Evolutionary conservation across 306 rosid genomes (phyloP).

Genomic region (Prunus fruticosa): DNA sequence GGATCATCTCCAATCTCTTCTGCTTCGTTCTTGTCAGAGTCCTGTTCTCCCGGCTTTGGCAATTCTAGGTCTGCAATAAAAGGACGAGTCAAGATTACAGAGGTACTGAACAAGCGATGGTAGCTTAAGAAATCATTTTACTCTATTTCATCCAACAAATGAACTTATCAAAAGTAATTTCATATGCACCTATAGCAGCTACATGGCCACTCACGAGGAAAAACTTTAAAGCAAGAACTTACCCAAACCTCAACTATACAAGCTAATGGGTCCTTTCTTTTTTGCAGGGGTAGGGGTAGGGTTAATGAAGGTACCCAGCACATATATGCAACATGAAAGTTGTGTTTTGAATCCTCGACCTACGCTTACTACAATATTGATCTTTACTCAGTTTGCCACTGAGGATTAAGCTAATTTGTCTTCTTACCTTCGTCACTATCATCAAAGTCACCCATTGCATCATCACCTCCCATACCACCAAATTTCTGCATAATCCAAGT

Average conservation of each 20-base stretch:
- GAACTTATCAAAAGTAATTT: background rate
- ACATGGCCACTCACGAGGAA: background rate
- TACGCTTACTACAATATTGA: background rate
- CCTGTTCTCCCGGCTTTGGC: slow-evolving; percentile 11
- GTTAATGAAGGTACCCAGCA: background rate
- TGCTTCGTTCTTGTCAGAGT: background rate
- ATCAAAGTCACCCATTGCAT: slow-evolving; percentile 17
- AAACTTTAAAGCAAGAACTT: background rate
- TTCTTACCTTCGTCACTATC: slow-evolving; percentile 21
- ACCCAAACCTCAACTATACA: background rate
- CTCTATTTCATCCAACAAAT: background rate
- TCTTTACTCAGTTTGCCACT: background rate
- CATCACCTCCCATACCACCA: slow-evolving; percentile 53
- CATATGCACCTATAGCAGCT: background rate
- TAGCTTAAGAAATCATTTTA: background rate
- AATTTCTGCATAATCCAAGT: slow-evolving; percentile 51
- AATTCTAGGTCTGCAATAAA: slow-evolving; percentile 3
- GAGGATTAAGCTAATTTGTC: background rate
- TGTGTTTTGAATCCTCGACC: background rate
- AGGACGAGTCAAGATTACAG: background rate
- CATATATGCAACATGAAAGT: background rate
- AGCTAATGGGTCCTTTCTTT: background rate
- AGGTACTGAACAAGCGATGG: background rate
- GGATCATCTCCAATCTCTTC: slow-evolving; percentile 28
- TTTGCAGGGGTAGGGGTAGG: background rate